A percentile compares a stretch with the other conserved stretches of the same genome.
These are phyloP conservation scores for Schrenkiella parvula DNA, from an alignment of 345 rosid genomes.

Conservation along the genomic window DNA sequence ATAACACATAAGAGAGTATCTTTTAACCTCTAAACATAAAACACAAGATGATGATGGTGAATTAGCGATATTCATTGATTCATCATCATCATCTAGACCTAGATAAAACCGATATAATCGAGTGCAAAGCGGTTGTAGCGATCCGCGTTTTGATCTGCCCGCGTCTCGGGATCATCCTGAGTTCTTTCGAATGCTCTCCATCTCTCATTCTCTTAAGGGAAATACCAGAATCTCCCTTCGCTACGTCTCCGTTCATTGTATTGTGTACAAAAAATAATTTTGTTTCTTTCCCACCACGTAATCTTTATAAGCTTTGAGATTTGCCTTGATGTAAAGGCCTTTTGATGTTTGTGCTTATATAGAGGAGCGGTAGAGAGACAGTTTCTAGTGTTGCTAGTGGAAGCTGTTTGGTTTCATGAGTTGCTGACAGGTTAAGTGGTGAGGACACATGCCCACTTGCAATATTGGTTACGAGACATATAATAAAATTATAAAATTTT, in stretches of 20 bases:
- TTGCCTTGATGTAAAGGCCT: neutral
- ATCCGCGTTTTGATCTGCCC: constrained; percentile 27
- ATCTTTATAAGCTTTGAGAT: neutral
- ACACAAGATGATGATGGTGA: neutral
- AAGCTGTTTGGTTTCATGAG: constrained; percentile 18
- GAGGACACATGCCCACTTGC: constrained; percentile 28
- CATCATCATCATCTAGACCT: constrained; percentile 10
- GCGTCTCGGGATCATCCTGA: constrained; percentile 14
- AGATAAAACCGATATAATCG: constrained; percentile 22
- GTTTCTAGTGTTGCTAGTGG: constrained; percentile 13
- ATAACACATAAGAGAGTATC: neutral
- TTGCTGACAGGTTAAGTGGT: constrained; percentile 21
- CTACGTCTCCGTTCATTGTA: constrained; percentile 2
- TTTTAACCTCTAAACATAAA: neutral
- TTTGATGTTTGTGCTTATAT: constrained; percentile 7
- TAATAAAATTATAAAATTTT: neutral
- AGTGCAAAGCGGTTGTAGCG: constrained; percentile 21
- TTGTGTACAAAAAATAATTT: neutral
- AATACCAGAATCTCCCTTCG: neutral
- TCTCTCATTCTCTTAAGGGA: neutral
- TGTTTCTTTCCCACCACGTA: constrained; percentile 13
- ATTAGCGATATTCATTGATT: neutral
- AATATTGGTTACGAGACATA: constrained; percentile 5
- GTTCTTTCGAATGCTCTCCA: neutral
- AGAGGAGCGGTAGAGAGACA: neutral